A percentile compares a stretch with the other conserved stretches of the same genome.
phyloP scores from a whole-genome alignment of 495 filamentous ascomycete genomes.

The Neurospora africana region DNA sequence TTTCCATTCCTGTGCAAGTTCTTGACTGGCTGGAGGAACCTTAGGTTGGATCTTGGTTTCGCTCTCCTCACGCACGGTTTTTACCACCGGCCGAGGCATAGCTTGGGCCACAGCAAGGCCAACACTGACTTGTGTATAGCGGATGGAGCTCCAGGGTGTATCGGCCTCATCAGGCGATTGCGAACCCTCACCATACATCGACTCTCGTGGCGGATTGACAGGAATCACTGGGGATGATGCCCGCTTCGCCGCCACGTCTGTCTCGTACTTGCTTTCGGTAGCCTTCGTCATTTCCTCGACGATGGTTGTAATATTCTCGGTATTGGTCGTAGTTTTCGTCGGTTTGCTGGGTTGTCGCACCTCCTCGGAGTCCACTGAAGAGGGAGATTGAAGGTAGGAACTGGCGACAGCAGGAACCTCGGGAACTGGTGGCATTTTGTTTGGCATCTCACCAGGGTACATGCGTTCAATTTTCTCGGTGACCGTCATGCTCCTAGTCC shows the following conservation, averaged over 20 bases:
- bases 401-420: slow-evolving; percentile 29
- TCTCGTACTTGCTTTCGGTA: background rate
- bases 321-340: slow-evolving; percentile 22
- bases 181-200: background rate
- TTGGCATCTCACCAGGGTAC: slow-evolving; percentile 21
- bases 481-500: slow-evolving; percentile 44
- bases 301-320: slow-evolving; percentile 29
- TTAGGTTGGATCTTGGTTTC: background rate
- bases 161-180: slow-evolving; percentile 20
- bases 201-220: background rate
- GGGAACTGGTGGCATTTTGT: slow-evolving; percentile 25
- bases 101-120: slow-evolving; percentile 14
- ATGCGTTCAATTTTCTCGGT: slow-evolving; percentile 41
- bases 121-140: slow-evolving; percentile 31
- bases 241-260: slow-evolving; percentile 21
- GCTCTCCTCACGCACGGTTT: background rate
- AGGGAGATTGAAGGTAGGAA: slow-evolving; percentile 14
- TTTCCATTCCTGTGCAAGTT: slow-evolving; percentile 1
- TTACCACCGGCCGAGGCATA: background rate
- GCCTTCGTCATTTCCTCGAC: slow-evolving; percentile 14
- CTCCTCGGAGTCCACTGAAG: slow-evolving; percentile 6
- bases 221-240: slow-evolving; percentile 30
- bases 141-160: slow-evolving; percentile 29
- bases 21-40: background rate
- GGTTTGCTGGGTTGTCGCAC: slow-evolving; percentile 21